Evolutionary conservation across 2,329 filamentous ascomycete species (phyloP).

Genomic region (Escovopsis weberi): DNA sequence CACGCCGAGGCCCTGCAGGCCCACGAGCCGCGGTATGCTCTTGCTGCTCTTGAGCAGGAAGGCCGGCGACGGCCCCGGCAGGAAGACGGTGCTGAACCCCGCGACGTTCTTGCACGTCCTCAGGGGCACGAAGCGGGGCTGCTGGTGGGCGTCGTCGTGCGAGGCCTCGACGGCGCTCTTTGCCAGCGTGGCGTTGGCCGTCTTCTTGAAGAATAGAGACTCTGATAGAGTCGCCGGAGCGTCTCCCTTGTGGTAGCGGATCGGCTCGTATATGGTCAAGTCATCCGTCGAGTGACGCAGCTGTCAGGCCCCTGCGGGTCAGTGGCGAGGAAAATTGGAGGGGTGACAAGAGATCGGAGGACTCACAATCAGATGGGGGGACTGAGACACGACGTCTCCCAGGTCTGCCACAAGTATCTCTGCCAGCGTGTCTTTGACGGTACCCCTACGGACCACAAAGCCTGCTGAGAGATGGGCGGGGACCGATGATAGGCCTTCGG

Average conservation of each 20-base stretch:
- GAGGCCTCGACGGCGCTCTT: conserved; percentile 34
- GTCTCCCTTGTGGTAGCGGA: conserved; percentile 31
- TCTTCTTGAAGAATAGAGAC: conserved; percentile 62
- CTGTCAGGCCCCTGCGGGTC: conserved; percentile 23
- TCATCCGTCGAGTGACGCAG: conserved; percentile 69
- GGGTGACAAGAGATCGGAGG: neutral
- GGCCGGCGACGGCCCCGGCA: conserved; percentile 64
- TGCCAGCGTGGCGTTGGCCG: conserved; percentile 53
- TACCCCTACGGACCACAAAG: conserved; percentile 52
- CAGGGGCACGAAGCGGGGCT: conserved; percentile 37
- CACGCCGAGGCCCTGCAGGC: conserved; percentile 53
- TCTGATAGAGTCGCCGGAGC: conserved; percentile 29
- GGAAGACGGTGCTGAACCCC: conserved; percentile 69
- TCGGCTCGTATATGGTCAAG: conserved; percentile 75
- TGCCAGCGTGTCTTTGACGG: conserved; percentile 55
- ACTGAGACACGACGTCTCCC: conserved; percentile 55
- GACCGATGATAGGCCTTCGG: conserved; percentile 64
- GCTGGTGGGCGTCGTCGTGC: conserved; percentile 35
- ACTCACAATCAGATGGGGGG: conserved; percentile 69
- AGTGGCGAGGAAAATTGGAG: too few relatives aligned
- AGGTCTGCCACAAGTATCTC: conserved; percentile 78
- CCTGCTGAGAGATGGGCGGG: conserved; percentile 63
- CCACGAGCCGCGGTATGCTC: conserved; percentile 60
- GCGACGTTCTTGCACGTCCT: conserved; percentile 49
- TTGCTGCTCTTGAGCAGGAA: conserved; percentile 75